These are phyloP conservation scores for Thermomyces lanuginosus DNA, from an alignment of 2,329 filamentous ascomycete genomes.

Conservation along the genomic window DNA sequence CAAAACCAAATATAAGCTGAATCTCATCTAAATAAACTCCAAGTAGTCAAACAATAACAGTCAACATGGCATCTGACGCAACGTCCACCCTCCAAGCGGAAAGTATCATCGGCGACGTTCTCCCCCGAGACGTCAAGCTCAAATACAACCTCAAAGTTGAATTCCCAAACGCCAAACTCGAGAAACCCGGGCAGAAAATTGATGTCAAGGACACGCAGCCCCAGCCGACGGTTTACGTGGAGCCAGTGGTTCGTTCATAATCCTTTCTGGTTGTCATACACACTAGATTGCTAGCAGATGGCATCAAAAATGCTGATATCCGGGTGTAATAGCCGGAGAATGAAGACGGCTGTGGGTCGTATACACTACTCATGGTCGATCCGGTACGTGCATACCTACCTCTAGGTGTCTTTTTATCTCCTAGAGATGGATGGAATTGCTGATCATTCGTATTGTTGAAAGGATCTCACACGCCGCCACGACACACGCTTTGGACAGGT, in stretches of 20 bases:
- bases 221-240: slow-evolving; percentile 5
- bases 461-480: slow-evolving; percentile 6
- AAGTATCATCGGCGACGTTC: slow-evolving; percentile 5
- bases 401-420: background rate
- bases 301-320: background rate
- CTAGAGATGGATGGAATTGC: background rate
- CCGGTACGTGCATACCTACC: background rate
- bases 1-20: too few species aligned
- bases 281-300: too few species aligned
- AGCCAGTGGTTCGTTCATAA: slow-evolving; percentile 5
- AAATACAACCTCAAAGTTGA: slow-evolving; percentile 5
- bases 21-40: too few species aligned
- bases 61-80: background rate
- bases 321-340: background rate
- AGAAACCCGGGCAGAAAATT: slow-evolving; percentile 5
- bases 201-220: slow-evolving; percentile 4
- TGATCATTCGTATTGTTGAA: too few species aligned
- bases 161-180: slow-evolving; percentile 3
- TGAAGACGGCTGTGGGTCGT: background rate
- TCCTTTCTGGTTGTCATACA: too few species aligned
- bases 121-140: slow-evolving; percentile 3
- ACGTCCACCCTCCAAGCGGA: slow-evolving; percentile 3
- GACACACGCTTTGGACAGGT: slow-evolving; percentile 7
- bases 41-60: too few species aligned
- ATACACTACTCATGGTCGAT: slow-evolving; percentile 5